These are phyloP conservation scores for Orobanche coerulescens DNA, from an alignment of 257 asterid species.

Conservation along the genomic window DNA sequence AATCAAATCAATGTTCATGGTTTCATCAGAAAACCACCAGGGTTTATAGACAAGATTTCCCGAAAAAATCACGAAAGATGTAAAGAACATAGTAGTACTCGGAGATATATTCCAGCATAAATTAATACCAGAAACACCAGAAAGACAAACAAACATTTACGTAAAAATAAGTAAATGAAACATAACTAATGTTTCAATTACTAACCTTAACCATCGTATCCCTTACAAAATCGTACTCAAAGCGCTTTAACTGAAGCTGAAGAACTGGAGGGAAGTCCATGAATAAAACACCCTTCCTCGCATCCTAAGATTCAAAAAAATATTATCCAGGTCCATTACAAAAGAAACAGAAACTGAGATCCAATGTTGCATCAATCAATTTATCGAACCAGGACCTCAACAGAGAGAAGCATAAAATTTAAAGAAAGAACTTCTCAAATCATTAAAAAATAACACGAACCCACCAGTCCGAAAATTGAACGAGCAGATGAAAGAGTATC, in stretches of 20 bases:
- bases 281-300: constrained; percentile 93
- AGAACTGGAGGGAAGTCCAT: constrained; percentile 96
- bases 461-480: not conserved
- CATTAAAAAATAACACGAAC: not conserved
- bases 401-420: constrained; percentile 4
- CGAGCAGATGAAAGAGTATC: not conserved
- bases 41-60: not conserved
- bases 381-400: constrained; percentile 18
- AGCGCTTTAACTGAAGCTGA: constrained; percentile 97
- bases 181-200: not conserved
- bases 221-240: constrained; percentile 93
- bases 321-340: constrained; percentile 21
- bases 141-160: not conserved
- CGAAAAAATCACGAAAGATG: not conserved
- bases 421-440: constrained; percentile 12
- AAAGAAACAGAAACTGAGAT: constrained; percentile 1
- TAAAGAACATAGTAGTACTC: not conserved
- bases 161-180: constrained; percentile 5
- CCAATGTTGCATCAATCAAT: constrained; percentile 15
- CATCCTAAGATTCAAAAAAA: constrained; percentile 65
- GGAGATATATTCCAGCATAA: not conserved
- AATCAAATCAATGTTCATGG: not conserved
- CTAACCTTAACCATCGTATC: constrained; percentile 98
- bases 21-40: not conserved
- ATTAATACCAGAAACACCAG: not conserved